Conservation (phyloP, 1,139 yeast species). For the Hansenula lynferdii region DNA sequence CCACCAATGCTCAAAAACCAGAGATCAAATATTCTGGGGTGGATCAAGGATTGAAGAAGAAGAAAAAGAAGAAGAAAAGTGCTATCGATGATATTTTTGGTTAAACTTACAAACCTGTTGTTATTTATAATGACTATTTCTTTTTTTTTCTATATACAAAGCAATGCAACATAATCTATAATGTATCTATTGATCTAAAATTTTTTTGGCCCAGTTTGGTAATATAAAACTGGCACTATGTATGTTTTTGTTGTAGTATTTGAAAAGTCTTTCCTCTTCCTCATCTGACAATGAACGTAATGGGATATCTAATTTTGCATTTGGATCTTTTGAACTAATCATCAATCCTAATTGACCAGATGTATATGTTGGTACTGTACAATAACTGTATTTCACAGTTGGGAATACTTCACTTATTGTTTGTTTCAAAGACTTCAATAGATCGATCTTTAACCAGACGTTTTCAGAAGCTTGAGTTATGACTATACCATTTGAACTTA, state of each 20-base stretch:
- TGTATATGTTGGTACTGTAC: conserved; percentile 95
- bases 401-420: conserved; percentile 72
- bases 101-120: conserved; percentile 8
- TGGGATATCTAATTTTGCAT: conserved; percentile 51
- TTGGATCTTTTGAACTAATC: conserved; percentile 65
- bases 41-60: conserved; percentile 27
- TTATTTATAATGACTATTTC: too few species aligned
- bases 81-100: conserved; percentile 63
- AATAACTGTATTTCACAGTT: conserved; percentile 73
- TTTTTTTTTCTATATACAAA: background rate
- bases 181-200: conserved; percentile 20
- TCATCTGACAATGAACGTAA: conserved; percentile 41
- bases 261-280: conserved; percentile 49
- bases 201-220: conserved; percentile 76
- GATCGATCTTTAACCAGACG: conserved; percentile 80
- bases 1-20: conserved; percentile 3
- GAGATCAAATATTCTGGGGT: conserved; percentile 13
- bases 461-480: conserved; percentile 92
- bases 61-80: conserved; percentile 39
- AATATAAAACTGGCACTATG: conserved; percentile 80
- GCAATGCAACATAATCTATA: background rate
- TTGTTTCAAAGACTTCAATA: conserved; percentile 52
- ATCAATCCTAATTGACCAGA: conserved; percentile 91
- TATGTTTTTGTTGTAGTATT: conserved; percentile 68
- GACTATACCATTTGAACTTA: conserved; percentile 70